Conservation (phyloP, 495 filamentous ascomycete species). For the Penicillium manginii region DNA sequence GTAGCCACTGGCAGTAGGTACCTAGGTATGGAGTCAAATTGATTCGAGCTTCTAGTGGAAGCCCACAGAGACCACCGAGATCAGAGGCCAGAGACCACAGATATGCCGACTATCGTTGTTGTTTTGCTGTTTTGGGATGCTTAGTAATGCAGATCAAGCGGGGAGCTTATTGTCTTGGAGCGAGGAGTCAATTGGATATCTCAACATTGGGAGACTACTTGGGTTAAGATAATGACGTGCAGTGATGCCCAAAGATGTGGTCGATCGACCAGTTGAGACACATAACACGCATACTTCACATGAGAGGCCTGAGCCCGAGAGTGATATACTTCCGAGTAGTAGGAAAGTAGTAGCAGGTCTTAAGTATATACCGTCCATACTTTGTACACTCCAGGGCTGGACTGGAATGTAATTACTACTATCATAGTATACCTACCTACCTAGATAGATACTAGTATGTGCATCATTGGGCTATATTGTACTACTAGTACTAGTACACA, state of each 20-base stretch:
- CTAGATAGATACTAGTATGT: too few species aligned
- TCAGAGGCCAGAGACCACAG: background rate
- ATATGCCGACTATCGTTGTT: slow-evolving; percentile 10
- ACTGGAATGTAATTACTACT: too few species aligned
- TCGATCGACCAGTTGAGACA: slow-evolving; percentile 12
- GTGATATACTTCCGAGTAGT: background rate
- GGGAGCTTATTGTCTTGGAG: slow-evolving; percentile 7
- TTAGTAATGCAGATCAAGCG: slow-evolving; percentile 28
- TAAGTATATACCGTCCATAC: background rate
- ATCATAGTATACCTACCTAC: too few species aligned
- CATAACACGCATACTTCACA: slow-evolving; percentile 6
- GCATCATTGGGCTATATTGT: too few species aligned
- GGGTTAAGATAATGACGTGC: background rate
- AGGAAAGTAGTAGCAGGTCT: too few species aligned
- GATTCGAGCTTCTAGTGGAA: background rate
- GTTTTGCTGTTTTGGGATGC: slow-evolving; percentile 21
- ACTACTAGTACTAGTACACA: too few species aligned
- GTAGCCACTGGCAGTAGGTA: too few species aligned
- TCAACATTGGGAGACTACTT: background rate
- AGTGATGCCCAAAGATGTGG: background rate
- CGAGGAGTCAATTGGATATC: slow-evolving; percentile 3
- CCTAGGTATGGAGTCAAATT: slow-evolving; percentile 2
- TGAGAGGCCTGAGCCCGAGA: slow-evolving; percentile 3
- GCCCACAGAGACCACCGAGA: background rate
- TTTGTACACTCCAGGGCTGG: too few species aligned